Conservation (phyloP, 164 flowering plant species). For the Macadamia tetraphylla region DNA sequence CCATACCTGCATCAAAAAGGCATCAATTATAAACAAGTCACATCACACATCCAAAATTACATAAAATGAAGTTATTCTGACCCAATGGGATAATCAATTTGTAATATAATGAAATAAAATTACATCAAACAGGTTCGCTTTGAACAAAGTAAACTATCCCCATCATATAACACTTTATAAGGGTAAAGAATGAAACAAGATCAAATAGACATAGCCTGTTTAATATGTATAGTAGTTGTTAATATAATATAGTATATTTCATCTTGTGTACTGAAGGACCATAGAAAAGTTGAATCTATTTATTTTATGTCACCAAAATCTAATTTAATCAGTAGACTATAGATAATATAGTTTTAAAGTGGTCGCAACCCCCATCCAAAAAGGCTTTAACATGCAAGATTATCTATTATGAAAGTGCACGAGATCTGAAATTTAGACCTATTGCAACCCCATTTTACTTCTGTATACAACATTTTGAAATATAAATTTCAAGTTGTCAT, state of each 20-base stretch:
- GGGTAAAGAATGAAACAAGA: not conserved
- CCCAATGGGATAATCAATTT: too few species aligned
- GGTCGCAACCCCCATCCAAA: not conserved
- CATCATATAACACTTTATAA: not conserved
- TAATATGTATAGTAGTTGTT: not conserved
- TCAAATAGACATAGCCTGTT: not conserved
- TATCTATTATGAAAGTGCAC: too few species aligned
- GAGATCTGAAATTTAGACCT: too few species aligned
- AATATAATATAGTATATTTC: not conserved
- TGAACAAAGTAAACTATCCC: too few species aligned
- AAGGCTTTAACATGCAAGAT: too few species aligned
- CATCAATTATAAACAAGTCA: conserved; percentile 3
- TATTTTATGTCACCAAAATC: not conserved
- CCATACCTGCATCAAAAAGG: conserved; percentile 75
- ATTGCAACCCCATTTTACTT: too few species aligned
- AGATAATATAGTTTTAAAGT: not conserved
- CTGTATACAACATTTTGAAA: too few species aligned
- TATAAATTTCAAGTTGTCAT: too few species aligned
- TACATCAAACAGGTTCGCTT: too few species aligned
- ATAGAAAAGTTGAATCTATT: not conserved
- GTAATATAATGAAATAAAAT: too few species aligned
- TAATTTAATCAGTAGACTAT: too few species aligned
- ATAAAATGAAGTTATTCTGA: not conserved
- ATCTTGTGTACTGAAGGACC: not conserved
- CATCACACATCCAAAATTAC: not conserved